Conservation (phyloP, 257 asterid species). For the Penstemon eatonii region DNA sequence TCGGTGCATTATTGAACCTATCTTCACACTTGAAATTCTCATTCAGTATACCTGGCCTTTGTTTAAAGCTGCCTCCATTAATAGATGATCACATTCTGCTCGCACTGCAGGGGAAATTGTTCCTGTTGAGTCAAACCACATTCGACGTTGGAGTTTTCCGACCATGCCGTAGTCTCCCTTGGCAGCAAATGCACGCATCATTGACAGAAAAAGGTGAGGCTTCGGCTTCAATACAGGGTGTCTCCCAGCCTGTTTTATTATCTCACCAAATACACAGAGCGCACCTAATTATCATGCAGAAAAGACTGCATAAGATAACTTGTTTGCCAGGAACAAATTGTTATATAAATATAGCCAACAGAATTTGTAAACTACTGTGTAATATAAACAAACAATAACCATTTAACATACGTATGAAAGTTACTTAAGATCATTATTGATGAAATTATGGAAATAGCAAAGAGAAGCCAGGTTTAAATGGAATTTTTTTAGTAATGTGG, state of each 20-base stretch:
- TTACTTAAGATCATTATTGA: no score
- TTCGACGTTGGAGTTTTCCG: constrained; percentile 46
- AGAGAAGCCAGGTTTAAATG: not conserved
- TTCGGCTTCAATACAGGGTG: constrained; percentile 55
- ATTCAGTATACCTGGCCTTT: constrained; percentile 53
- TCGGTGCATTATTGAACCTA: constrained; percentile 6
- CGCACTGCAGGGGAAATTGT: constrained; percentile 47
- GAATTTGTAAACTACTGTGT: not conserved
- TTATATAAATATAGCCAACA: constrained; percentile 2
- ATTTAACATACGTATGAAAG: not conserved
- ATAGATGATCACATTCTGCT: constrained; percentile 65
- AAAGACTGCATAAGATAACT: constrained; percentile 27
- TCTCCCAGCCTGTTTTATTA: constrained; percentile 45
- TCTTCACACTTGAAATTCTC: constrained; percentile 1
- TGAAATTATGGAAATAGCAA: not conserved
- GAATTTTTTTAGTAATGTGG: not conserved
- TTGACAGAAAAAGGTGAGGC: constrained; percentile 67
- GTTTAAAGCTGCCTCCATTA: constrained; percentile 78
- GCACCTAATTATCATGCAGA: constrained; percentile 46
- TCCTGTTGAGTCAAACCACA: constrained; percentile 73
- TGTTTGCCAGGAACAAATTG: constrained; percentile 24
- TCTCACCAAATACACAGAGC: constrained; percentile 68
- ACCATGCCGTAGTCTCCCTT: constrained; percentile 61
- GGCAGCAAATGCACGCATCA: constrained; percentile 74
- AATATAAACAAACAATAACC: constrained; percentile 4